phyloP scores from a whole-genome alignment of 177 flowering plant species.

The Vitis hybrid region DNA sequence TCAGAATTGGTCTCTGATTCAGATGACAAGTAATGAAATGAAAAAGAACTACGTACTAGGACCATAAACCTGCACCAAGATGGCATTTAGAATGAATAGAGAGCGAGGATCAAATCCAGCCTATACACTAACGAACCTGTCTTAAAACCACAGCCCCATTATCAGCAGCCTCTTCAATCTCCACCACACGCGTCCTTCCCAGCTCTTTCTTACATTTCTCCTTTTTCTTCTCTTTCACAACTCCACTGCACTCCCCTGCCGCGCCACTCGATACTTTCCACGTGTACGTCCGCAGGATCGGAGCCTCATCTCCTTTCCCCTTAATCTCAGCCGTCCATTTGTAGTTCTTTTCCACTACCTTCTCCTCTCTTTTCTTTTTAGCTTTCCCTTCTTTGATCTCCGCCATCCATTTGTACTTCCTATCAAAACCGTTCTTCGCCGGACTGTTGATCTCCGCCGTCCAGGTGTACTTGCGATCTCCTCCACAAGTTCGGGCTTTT shows the following conservation, averaged over 20 bases:
- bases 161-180: constrained; percentile 61
- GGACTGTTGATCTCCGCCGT: constrained; percentile 54
- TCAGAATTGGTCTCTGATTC: too few species aligned
- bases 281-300: constrained; percentile 45
- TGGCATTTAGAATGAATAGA: not conserved
- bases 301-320: constrained; percentile 30
- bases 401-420: constrained; percentile 67
- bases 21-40: too few species aligned
- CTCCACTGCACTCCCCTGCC: constrained; percentile 20
- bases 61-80: too few species aligned
- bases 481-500: constrained; percentile 13
- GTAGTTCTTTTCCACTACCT: constrained; percentile 42
- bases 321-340: constrained; percentile 73
- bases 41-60: too few species aligned
- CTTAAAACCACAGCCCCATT: constrained; percentile 57
- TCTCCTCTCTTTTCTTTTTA: constrained; percentile 18
- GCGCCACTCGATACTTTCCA: constrained; percentile 46
- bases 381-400: constrained; percentile 42
- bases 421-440: constrained; percentile 34
- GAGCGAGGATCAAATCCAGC: not conserved
- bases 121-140: constrained; percentile 41
- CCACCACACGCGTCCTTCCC: constrained; percentile 46
- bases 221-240: constrained; percentile 24
- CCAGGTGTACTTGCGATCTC: constrained; percentile 66
- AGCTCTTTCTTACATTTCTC: constrained; percentile 22